phyloP scores from a whole-genome alignment of 208 protist genomes.

The Trypanosomatidae sp. region DNA sequence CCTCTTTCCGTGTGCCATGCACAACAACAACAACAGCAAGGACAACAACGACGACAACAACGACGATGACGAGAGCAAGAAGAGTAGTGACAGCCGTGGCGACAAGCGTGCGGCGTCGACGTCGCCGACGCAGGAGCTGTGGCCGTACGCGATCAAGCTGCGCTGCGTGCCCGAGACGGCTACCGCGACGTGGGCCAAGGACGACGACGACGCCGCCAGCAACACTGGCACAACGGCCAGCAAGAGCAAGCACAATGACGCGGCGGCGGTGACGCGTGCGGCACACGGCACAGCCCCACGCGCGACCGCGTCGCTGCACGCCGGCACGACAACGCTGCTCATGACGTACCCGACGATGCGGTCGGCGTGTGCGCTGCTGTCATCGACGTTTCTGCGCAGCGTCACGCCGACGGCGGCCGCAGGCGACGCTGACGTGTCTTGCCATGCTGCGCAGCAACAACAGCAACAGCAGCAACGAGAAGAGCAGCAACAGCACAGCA shows the following conservation, averaged over 20 bases:
- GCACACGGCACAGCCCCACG: slow-evolving; percentile 1
- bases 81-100: neutral
- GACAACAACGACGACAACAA: neutral
- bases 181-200: too few species aligned
- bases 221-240: too few species aligned
- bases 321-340: neutral
- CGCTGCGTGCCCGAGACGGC: slow-evolving; percentile 19
- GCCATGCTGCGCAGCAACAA: neutral
- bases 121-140: slow-evolving; percentile 4
- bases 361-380: slow-evolving; percentile 20
- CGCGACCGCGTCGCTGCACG: neutral
- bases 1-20: slow-evolving; percentile 30
- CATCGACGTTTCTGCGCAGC: slow-evolving; percentile 5
- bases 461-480: neutral
- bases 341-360: slow-evolving; percentile 28
- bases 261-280: too few species aligned
- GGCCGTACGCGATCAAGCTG: slow-evolving; percentile 47
- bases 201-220: too few species aligned
- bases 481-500: too few species aligned
- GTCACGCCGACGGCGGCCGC: neutral
- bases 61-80: neutral
- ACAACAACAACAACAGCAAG: neutral
- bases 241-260: too few species aligned
- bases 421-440: neutral
- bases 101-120: neutral